phyloP scores from a whole-genome alignment of 2,329 filamentous ascomycete genomes.

The Cladosporium sp. region DNA sequence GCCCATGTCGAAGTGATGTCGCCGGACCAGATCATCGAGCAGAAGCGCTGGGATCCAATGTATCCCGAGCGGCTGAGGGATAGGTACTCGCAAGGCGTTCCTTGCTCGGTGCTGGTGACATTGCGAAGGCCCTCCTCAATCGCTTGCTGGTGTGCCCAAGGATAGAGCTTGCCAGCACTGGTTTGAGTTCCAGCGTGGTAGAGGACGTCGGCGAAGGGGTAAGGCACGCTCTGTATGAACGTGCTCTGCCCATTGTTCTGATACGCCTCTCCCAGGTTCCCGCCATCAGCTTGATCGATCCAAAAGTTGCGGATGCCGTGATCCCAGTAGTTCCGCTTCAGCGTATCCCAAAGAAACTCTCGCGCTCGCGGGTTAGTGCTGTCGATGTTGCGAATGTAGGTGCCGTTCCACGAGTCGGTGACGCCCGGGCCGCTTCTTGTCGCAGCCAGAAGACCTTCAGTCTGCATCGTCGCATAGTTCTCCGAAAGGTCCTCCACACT shows the following conservation, averaged over 20 bases:
- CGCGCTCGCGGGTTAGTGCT: conserved; percentile 35
- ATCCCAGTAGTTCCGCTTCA: conserved; percentile 36
- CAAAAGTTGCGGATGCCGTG: conserved; percentile 38
- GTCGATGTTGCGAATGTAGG: conserved; percentile 37
- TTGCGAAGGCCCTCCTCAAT: conserved; percentile 36
- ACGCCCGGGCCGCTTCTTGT: conserved; percentile 33
- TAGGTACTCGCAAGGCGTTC: conserved; percentile 32
- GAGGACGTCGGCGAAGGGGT: conserved; percentile 31
- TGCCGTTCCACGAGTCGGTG: conserved; percentile 36
- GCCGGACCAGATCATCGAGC: conserved; percentile 37
- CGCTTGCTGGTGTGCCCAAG: conserved; percentile 34
- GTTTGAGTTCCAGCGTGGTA: conserved; percentile 36
- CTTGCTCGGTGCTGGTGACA: conserved; percentile 27
- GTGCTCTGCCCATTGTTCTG: conserved; percentile 40
- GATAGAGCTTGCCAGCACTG: conserved; percentile 34
- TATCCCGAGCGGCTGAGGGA: conserved; percentile 34
- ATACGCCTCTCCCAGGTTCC: conserved; percentile 40
- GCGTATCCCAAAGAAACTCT: conserved; percentile 32
- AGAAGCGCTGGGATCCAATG: conserved; percentile 36
- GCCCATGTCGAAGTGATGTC: conserved; percentile 35
- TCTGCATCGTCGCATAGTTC: conserved; percentile 34
- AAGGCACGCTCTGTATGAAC: conserved; percentile 35
- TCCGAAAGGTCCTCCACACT: conserved; percentile 32
- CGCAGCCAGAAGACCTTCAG: conserved; percentile 31
- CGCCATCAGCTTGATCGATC: conserved; percentile 40